phyloP scores from a whole-genome alignment of 1,284 basidiomycete genomes.

The Volvariella volvacea region DNA sequence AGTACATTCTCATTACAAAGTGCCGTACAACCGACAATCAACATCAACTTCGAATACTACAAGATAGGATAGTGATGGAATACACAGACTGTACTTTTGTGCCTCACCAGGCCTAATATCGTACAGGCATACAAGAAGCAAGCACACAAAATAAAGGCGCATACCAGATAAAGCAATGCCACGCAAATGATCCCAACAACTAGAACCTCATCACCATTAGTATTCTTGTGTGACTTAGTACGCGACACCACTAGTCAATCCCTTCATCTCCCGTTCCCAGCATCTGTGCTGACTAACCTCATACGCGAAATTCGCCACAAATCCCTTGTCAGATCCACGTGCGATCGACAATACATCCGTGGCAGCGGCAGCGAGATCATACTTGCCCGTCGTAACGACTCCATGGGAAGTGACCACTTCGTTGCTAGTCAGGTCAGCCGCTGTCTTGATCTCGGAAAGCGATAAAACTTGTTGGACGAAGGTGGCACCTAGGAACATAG shows the following conservation, averaged over 20 bases:
- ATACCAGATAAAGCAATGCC: no score
- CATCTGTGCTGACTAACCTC: constrained; percentile 60
- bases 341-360: constrained; percentile 38
- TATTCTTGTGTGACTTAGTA: no score
- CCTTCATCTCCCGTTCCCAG: constrained; percentile 53
- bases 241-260: constrained; percentile 47
- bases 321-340: constrained; percentile 36
- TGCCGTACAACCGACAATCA: no score
- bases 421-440: constrained; percentile 20
- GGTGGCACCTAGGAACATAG: constrained; percentile 30
- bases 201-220: no score
- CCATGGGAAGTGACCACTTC: constrained; percentile 49
- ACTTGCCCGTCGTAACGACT: constrained; percentile 51
- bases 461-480: constrained; percentile 40
- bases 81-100: no score
- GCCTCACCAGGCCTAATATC: no score
- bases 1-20: no score
- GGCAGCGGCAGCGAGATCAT: constrained; percentile 30
- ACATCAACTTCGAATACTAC: no score
- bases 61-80: no score
- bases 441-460: constrained; percentile 36
- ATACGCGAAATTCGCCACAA: constrained; percentile 51
- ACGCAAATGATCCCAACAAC: no score
- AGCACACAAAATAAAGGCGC: no score
- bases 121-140: no score